These are phyloP conservation scores for Neonectria hederae DNA, from an alignment of 2,329 filamentous ascomycete species.

Conservation along the genomic window DNA sequence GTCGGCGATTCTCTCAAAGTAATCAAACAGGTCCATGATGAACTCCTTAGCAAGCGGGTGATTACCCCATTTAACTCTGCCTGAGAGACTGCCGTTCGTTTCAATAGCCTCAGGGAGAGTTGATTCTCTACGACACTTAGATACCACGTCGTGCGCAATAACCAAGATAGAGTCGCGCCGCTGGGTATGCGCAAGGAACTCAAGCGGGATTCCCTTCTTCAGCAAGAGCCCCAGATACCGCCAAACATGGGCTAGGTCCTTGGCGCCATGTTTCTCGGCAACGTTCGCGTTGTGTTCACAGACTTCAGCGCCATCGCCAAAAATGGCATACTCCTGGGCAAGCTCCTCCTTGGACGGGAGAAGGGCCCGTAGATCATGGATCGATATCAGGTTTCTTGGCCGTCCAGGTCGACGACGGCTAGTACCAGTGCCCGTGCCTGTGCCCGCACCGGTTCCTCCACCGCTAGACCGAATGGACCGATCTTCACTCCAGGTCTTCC, in stretches of 20 bases:
- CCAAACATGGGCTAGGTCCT: slow-evolving; percentile 85
- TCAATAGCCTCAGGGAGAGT: slow-evolving; percentile 25
- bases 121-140: slow-evolving; percentile 42
- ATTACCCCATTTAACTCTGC: slow-evolving; percentile 73
- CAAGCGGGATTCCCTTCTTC: slow-evolving; percentile 77
- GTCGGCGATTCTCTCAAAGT: slow-evolving; percentile 71
- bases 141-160: slow-evolving; percentile 71
- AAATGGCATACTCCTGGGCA: slow-evolving; percentile 83
- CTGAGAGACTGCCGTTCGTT: slow-evolving; percentile 53
- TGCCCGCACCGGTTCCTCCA: slow-evolving; percentile 62
- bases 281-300: slow-evolving; percentile 86
- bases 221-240: slow-evolving; percentile 80
- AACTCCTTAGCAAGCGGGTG: slow-evolving; percentile 71
- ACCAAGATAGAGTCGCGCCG: slow-evolving; percentile 71
- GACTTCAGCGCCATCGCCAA: slow-evolving; percentile 82
- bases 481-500: slow-evolving; percentile 66
- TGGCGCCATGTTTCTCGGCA: slow-evolving; percentile 74
- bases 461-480: slow-evolving; percentile 68
- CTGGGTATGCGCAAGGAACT: slow-evolving; percentile 65
- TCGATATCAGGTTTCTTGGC: slow-evolving; percentile 75
- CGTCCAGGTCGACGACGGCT: slow-evolving; percentile 59
- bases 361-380: slow-evolving; percentile 74
- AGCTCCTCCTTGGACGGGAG: slow-evolving; percentile 83
- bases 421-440: slow-evolving; percentile 61
- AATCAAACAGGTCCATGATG: slow-evolving; percentile 68